Evolutionary conservation across 2,329 filamentous ascomycete species (phyloP), one percentile per base, ranked within the genome.

Genomic region (Lomentospora prolificans): DNA sequence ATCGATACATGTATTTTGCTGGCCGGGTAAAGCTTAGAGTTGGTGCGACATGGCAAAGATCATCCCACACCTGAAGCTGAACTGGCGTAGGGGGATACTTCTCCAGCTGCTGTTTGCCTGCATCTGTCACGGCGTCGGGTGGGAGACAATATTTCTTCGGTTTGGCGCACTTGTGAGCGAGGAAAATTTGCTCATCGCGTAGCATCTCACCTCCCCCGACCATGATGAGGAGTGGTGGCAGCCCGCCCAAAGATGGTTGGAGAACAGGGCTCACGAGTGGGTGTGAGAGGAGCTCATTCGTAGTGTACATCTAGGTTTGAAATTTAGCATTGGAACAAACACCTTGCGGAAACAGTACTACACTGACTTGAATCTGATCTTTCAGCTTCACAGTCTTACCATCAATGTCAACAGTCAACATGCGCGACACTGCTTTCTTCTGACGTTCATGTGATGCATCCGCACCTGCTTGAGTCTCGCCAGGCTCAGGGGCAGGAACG

Each of bases 11-110:
- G 71, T 87, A 88, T 68, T 97, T 97, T 50, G 92, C 94, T 0
- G 94, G 94, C n/a, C 86, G 81, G 0, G 92, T 97, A 67, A 96
- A 97, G 63, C 89, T 95, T n/a, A 97, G 77, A 0, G 91, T 96
- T 1, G 92, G 89, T 0, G 87, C 85, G 4, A 95, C 91, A 66
- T 97, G 92, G 64, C 94, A 97, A 2, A 97, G 74, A 63, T 96
- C 88, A 57, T 97, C 92, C 91, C 92, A 97, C 1, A 97, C 86
- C 67, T 97, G 94, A 2, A 99, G 77, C 66, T 96, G 90, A 0
- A 97, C 92, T 62, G 95, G 82, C 0, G 94, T 99, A 0, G 90
- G 89, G 57, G 83, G 82, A 68, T 89, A 95, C 59, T 78, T 83
- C 33, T 77, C 73, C 14, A 94, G 64, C 10, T 76, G 69, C 3